A percentile compares a stretch with the other conserved stretches of the same genome.
These are phyloP conservation scores for Austroboletus festivus DNA, from an alignment of 768 basidiomycete genomes.

Conservation along the genomic window DNA sequence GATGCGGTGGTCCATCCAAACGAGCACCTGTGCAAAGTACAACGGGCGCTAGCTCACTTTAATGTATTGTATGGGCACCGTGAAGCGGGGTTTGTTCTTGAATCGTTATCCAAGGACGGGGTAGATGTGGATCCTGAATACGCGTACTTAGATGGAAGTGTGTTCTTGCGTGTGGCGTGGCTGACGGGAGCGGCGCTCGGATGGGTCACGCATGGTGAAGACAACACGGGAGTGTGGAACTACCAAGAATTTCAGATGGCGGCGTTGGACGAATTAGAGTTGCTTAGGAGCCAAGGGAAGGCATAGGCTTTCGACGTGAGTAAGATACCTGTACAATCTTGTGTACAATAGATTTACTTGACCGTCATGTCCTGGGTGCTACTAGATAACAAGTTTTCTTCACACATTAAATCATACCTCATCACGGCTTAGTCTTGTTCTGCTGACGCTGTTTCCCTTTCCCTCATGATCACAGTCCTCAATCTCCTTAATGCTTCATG, in stretches of 20 bases:
- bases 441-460: not conserved
- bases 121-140: slow-evolving; percentile 44
- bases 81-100: slow-evolving; percentile 32
- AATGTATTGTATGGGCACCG: slow-evolving; percentile 43
- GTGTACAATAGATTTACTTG: too few species aligned
- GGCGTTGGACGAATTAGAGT: slow-evolving; percentile 24
- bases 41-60: slow-evolving; percentile 49
- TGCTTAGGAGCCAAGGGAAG: slow-evolving; percentile 17
- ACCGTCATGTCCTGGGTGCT: too few species aligned
- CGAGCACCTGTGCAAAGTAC: slow-evolving; percentile 51
- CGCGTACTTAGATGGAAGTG: slow-evolving; percentile 51
- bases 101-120: slow-evolving; percentile 19
- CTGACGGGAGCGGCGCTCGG: slow-evolving; percentile 44
- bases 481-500: slow-evolving; percentile 66
- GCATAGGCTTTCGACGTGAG: too few species aligned
- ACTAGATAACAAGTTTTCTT: too few species aligned
- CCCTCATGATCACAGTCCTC: slow-evolving; percentile 23
- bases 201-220: slow-evolving; percentile 40
- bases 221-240: slow-evolving; percentile 25
- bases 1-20: slow-evolving; percentile 54
- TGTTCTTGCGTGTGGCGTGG: slow-evolving; percentile 59
- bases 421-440: too few species aligned
- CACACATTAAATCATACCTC: too few species aligned
- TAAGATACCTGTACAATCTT: too few species aligned
- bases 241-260: slow-evolving; percentile 29